Evolutionary conservation across 352 stramenopile species (phyloP).

Genomic region (Phytopythium vexans): DNA sequence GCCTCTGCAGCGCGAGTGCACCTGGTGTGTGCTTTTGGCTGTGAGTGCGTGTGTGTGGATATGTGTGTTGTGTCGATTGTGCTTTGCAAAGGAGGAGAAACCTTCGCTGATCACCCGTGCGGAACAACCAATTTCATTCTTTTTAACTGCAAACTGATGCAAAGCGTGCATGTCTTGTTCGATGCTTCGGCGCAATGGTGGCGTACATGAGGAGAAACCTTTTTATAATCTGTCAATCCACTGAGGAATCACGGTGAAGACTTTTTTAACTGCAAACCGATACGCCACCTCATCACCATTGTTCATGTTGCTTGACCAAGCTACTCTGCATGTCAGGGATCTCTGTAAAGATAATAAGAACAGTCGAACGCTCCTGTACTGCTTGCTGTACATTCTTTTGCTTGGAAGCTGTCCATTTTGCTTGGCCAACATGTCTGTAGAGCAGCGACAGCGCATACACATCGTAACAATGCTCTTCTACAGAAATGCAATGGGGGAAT

Average conservation of each 20-base stretch:
- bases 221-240: conserved; percentile 13
- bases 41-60: conserved; percentile 5
- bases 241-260: conserved; percentile 11
- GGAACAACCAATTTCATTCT: conserved; percentile 68
- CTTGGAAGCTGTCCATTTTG: no score
- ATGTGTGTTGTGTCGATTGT: conserved; percentile 3
- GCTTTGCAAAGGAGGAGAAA: conserved; percentile 66
- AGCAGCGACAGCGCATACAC: no score
- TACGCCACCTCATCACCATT: conserved; percentile 6
- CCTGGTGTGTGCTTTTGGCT: conserved; percentile 4
- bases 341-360: neutral
- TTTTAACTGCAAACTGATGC: conserved; percentile 89
- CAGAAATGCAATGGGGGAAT: neutral
- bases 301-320: neutral
- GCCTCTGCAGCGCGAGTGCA: conserved; percentile 11
- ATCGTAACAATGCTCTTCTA: no score
- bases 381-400: no score
- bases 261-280: conserved; percentile 13
- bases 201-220: conserved; percentile 11
- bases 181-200: neutral
- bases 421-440: no score
- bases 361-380: no score
- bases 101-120: conserved; percentile 74
- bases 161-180: conserved; percentile 2
- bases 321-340: neutral